These are phyloP conservation scores for Boletus albobrunnescens DNA, from an alignment of 1,284 basidiomycete species.

Conservation along the genomic window DNA sequence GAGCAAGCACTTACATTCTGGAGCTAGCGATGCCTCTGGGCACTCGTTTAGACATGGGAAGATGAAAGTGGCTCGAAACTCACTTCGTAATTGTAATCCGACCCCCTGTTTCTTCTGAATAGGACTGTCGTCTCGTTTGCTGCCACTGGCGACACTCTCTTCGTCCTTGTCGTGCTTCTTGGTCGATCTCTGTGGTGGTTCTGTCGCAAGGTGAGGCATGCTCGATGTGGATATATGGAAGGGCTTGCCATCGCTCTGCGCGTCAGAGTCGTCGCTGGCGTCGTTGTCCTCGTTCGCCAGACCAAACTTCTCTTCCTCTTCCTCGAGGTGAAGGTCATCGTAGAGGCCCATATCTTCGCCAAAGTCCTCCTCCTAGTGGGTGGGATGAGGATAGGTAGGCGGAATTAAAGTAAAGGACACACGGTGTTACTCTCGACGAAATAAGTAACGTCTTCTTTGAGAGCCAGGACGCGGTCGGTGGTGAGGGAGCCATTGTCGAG, in stretches of 20 bases:
- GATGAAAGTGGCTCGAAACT: conserved; percentile 23
- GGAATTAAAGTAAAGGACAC: conserved; percentile 36
- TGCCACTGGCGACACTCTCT: conserved; percentile 61
- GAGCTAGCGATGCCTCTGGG: conserved; percentile 44
- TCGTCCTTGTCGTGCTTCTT: conserved; percentile 82
- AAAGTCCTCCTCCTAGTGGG: conserved; percentile 86
- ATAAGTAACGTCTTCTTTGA: conserved; percentile 96
- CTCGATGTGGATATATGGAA: not conserved
- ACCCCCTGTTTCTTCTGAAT: conserved; percentile 69
- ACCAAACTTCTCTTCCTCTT: conserved; percentile 92
- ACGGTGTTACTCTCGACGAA: conserved; percentile 97
- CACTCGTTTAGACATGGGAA: conserved; percentile 5
- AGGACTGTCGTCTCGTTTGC: conserved; percentile 71
- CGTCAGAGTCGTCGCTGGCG: conserved; percentile 66
- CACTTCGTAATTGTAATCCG: conserved; percentile 64
- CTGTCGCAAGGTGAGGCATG: conserved; percentile 33
- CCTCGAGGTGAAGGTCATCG: conserved; percentile 96
- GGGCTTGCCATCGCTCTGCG: conserved; percentile 63
- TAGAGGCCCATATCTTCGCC: conserved; percentile 98
- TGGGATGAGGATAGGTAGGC: conserved; percentile 19
- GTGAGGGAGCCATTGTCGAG: conserved; percentile 91
- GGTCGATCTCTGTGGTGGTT: conserved; percentile 60
- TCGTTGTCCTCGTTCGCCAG: conserved; percentile 72
- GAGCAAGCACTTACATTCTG: conserved; percentile 43
- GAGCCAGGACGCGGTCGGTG: conserved; percentile 74